Evolutionary conservation across 352 stramenopile species (phyloP), one percentile per base, ranked within the genome.

Genomic region (Globisporangium abappressorium): DNA sequence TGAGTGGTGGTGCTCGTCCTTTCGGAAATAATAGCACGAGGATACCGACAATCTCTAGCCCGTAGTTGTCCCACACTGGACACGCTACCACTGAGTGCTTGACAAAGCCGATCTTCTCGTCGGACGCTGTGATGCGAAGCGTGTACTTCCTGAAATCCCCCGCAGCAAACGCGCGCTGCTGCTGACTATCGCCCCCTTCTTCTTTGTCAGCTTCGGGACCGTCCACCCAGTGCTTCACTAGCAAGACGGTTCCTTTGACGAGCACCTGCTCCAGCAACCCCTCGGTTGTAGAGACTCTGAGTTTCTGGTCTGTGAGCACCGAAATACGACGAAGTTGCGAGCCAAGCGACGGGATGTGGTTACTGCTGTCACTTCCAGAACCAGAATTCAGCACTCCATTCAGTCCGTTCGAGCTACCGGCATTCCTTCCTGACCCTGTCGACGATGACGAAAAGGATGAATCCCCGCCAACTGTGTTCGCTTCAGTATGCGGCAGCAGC

Each of bases 71-170:
- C 82, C 83, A 93, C 26, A 93, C 83, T 0, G 85, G 85, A 53
- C 82, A 91, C 11, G 85, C 83, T 0, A 90, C 80, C 9, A 92
- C 80, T 1, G 85, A 68, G 57, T 90, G 77, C n/a, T 80, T 75
- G 57, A 71, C 79, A 69, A 93, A 92, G 0, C 79, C 78, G 26
- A 87, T 68, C 3, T 71, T 70, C 14, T 74, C 55, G 59, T 93
- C 83, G 0, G 81, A 80, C 0, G 65, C 74, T 20, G 71, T 70
- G 12, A 72, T 69, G 18, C 77, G 80, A 34, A 85, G 66, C 30
- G 72, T 72, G 63, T 87, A 75, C 22, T 74, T 78, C 53, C 26
- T 49, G 2, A 64, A 59, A 57, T 26, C 60, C 62, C 66, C 22
- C 53, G 26, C 22, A 56, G 22, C 30, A 9, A 56, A 54, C 41